Base-by-base conservation (phyloP, 306 rosid species). In the Lathyrus oleraceus region DNA sequence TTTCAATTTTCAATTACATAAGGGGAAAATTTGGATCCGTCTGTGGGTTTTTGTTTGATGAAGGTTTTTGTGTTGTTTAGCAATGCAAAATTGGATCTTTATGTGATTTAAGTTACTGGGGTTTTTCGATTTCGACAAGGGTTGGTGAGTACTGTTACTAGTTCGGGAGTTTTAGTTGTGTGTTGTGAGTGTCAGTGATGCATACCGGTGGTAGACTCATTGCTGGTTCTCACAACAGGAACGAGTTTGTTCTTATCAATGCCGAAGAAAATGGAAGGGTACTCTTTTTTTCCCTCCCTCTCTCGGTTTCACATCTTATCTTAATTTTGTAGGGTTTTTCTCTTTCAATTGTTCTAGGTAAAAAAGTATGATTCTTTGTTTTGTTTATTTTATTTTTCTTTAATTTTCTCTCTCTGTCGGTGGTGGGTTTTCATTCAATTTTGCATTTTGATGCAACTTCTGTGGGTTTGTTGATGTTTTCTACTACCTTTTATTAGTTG, bases 181-280 rank as follows among this genome's bases (percentile, higher is more conserved):
- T 30, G 52, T 30, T 32, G 54, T 60, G 77, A 69, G 62, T 69
- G 42, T 67, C 28, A 85, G 83, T 51, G 56, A 94, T 94, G 99
- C 74, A 91, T 53, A 94, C 99, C 5, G 85, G 89, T 51, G 99
- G 99, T 59, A 74, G 92, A 70, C 97, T 94, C 81, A 69, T 94
- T 75, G 97, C 99, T 81, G 97, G 99, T 81, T 94, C 99, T 67
- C 99, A 94, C 71, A 91, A 94, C 77, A 77, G 99, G 83, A 94
- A 94, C 67, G 99, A 94, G 92, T 94, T 94, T 68, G 87, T 94
- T 40, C 89, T 94, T 51, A 94, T 94, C 92, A 94, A 94, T 91
- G 99, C 99, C 6, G 99, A 94, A 62, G 99, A 94, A 72, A 83
- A 70, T 86, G 90, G 82, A 63, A 76, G 95, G 90, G 99, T 94